phyloP scores from a whole-genome alignment of 345 rosid genomes.

The Rhizophora mangle region DNA sequence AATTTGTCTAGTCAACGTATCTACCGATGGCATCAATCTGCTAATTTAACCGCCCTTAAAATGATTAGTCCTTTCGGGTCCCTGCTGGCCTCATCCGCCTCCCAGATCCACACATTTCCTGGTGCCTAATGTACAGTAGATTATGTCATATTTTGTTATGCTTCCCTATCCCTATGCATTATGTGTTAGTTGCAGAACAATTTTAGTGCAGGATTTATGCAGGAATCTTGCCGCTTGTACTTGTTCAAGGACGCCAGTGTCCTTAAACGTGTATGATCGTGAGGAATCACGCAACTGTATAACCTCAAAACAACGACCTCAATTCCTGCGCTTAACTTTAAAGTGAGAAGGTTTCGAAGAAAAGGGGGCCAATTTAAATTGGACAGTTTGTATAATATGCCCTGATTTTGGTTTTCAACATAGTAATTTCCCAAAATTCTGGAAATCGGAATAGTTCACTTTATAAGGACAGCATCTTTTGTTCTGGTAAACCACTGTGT shows the following conservation, averaged over 20 bases:
- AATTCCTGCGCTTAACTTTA: background rate
- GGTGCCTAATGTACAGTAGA: conserved; percentile 37
- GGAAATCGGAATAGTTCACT: background rate
- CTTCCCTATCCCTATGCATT: background rate
- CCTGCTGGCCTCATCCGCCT: background rate
- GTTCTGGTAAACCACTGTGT: no score
- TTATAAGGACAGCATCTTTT: no score
- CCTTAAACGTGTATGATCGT: no score
- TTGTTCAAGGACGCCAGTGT: no score
- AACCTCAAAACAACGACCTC: background rate
- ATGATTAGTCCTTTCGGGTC: conserved; percentile 14
- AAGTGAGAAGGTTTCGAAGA: background rate
- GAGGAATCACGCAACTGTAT: no score
- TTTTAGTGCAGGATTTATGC: no score
- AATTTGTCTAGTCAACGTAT: background rate
- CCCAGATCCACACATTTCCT: conserved; percentile 19
- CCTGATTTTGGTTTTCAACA: background rate
- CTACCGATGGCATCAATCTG: conserved; percentile 23
- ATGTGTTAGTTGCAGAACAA: background rate
- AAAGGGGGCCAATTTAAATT: background rate
- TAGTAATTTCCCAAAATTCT: no score
- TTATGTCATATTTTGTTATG: conserved; percentile 7
- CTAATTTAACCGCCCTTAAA: conserved; percentile 31
- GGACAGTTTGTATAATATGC: background rate
- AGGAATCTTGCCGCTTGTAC: no score